These are phyloP conservation scores for Candida ulmi DNA, from an alignment of 805 yeast species.

Conservation along the genomic window DNA sequence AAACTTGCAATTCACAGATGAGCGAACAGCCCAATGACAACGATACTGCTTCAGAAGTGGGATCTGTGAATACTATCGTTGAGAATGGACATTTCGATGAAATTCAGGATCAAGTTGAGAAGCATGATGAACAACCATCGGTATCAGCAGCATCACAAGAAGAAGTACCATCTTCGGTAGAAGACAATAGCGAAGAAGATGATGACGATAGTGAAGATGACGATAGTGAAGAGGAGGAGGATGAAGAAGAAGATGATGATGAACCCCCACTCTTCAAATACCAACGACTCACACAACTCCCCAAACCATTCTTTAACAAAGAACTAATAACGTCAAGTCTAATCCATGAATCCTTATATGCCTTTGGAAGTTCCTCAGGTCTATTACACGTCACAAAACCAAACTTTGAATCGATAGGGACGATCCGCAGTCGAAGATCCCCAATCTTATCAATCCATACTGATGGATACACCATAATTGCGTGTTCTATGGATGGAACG, in stretches of 20 bases:
- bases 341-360: conserved; percentile 53
- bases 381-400: conserved; percentile 62
- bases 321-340: conserved; percentile 76
- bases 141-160: too few species aligned
- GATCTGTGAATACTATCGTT: too few species aligned
- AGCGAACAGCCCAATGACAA: too few species aligned
- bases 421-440: conserved; percentile 81
- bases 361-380: conserved; percentile 91
- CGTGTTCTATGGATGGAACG: conserved; percentile 93
- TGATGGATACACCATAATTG: conserved; percentile 72
- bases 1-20: too few species aligned
- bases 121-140: background rate
- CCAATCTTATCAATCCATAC: conserved; percentile 69
- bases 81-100: too few species aligned
- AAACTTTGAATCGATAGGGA: conserved; percentile 55
- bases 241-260: conserved; percentile 39
- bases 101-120: background rate
- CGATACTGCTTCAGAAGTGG: too few species aligned
- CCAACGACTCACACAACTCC: conserved; percentile 60
- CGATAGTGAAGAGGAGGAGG: conserved; percentile 7
- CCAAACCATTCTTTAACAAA: conserved; percentile 59
- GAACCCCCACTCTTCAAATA: conserved; percentile 76
- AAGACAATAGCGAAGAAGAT: background rate
- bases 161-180: background rate
- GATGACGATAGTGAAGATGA: conserved; percentile 1